Evolutionary conservation across 1,139 yeast genomes (phyloP).

Genomic region (Zhuliangozyma parablackwelliae): DNA sequence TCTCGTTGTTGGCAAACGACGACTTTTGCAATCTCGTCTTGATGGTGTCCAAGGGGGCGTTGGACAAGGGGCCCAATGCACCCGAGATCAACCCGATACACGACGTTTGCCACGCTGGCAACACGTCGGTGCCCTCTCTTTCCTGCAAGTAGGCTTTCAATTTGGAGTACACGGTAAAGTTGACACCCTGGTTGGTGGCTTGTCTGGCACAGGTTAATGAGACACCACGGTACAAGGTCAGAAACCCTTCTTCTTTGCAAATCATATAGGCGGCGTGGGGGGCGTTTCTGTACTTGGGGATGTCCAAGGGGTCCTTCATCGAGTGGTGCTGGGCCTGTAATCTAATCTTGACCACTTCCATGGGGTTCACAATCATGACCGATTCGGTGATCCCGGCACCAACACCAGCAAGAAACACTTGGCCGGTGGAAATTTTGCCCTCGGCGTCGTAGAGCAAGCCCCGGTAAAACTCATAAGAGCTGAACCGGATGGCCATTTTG

Average conservation of each 20-base stretch:
- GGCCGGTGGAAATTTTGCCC: constrained; percentile 66
- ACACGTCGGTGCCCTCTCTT: constrained; percentile 57
- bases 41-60: constrained; percentile 96
- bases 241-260: constrained; percentile 85
- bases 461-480: constrained; percentile 88
- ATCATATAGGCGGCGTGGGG: constrained; percentile 86
- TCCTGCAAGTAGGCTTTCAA: constrained; percentile 68
- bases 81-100: constrained; percentile 88
- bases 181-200: constrained; percentile 98
- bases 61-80: constrained; percentile 95
- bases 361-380: constrained; percentile 88
- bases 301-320: constrained; percentile 73
- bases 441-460: constrained; percentile 59
- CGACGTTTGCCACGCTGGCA: constrained; percentile 95
- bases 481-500: constrained; percentile 95
- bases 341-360: constrained; percentile 95
- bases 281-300: constrained; percentile 88
- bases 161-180: constrained; percentile 91
- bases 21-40: constrained; percentile 96
- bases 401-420: constrained; percentile 86
- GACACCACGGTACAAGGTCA: constrained; percentile 90
- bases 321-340: constrained; percentile 94
- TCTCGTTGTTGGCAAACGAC: constrained; percentile 64
- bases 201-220: constrained; percentile 95
- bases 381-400: constrained; percentile 98